phyloP scores from a whole-genome alignment of 495 filamentous ascomycete genomes.

The Neurospora sp. region DNA sequence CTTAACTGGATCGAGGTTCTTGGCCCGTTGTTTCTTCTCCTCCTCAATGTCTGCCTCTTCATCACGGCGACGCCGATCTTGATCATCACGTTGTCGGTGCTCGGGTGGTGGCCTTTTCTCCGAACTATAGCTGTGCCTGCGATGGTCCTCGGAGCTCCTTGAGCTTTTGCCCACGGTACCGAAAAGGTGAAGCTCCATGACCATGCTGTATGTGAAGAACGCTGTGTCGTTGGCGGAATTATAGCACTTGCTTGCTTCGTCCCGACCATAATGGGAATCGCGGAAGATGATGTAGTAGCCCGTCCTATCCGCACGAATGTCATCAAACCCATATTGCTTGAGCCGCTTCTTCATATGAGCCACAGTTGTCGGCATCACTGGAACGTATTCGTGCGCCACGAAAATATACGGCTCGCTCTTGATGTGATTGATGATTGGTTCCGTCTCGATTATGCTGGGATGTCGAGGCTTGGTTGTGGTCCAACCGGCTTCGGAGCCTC shows the following conservation, averaged over 20 bases:
- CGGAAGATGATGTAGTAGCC: constrained; percentile 91
- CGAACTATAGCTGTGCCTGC: constrained; percentile 20
- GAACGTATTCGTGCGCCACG: constrained; percentile 74
- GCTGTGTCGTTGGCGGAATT: constrained; percentile 59
- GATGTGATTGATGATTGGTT: constrained; percentile 54
- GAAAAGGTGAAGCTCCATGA: constrained; percentile 71
- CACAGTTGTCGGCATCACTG: constrained; percentile 74
- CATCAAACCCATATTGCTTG: constrained; percentile 63
- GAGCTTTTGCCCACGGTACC: constrained; percentile 53
- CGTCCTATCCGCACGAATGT: constrained; percentile 68
- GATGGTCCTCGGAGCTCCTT: constrained; percentile 31
- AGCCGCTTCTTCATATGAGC: constrained; percentile 80
- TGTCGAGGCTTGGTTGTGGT: constrained; percentile 17
- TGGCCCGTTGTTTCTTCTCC: constrained; percentile 73
- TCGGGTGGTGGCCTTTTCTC: constrained; percentile 30
- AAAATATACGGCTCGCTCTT: constrained; percentile 88
- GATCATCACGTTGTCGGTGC: constrained; percentile 40
- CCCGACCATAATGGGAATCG: constrained; percentile 60
- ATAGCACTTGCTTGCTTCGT: constrained; percentile 70
- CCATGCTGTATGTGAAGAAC: constrained; percentile 88
- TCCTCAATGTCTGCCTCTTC: constrained; percentile 71
- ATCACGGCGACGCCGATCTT: constrained; percentile 39
- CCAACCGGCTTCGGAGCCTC: constrained; percentile 11
- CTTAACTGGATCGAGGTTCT: constrained; percentile 74
- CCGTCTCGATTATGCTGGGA: constrained; percentile 19